Base-by-base conservation (phyloP, 2,329 filamentous ascomycete genomes). In the Pseudogymnoascus sp. region DNA sequence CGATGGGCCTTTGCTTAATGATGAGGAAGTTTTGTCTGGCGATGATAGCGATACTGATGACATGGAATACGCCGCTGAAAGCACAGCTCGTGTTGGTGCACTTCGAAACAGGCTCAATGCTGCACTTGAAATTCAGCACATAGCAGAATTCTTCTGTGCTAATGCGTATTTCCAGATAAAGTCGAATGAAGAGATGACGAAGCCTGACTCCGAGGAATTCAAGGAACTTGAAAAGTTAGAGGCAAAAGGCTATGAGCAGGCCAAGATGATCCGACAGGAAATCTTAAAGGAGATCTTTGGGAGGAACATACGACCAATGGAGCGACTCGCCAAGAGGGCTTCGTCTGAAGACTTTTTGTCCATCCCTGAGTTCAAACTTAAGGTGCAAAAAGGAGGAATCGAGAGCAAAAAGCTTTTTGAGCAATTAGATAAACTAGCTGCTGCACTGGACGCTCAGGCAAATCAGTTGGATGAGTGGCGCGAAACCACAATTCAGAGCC, bases 121-220 rank as follows among this genome's bases (percentile, higher is more conserved):
- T 17, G 86, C 90, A 2, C 78, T 96, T 15, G 91, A 96, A 71
- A 74, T 95, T 44, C 83, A 93, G 64, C 93, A 97, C 72, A 86
- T 88, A 66, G 91, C 88, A 31, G 80, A 85, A 0, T 97, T 97
- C 75, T 96, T 95, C 71, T 87, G 87, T 27, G 91, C 88, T 12
- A 96, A 92, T 67, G 88, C 87, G 0, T 87, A 87, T 67, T 97
- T 86, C 70, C 91, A 96, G 70, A 89, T 95, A 65, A 94, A 92
- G 70, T 83, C 84, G 0, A 84, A 92, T 62, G 73, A 82, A 48
- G 79, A 83, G 1, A 76, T 87, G 68, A 91, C 87, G 0, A 71
- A 77, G 21, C 84, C 87, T 1, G 84, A 85, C 4, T 90, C 89
- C 0, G 84, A 86, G 1, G 82, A 87, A 13, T 92, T 87, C 68